A percentile compares a stretch with the other conserved stretches of the same genome.
These are phyloP conservation scores for Alloascoidea africana DNA, from an alignment of 805 yeast species.

Conservation along the genomic window DNA sequence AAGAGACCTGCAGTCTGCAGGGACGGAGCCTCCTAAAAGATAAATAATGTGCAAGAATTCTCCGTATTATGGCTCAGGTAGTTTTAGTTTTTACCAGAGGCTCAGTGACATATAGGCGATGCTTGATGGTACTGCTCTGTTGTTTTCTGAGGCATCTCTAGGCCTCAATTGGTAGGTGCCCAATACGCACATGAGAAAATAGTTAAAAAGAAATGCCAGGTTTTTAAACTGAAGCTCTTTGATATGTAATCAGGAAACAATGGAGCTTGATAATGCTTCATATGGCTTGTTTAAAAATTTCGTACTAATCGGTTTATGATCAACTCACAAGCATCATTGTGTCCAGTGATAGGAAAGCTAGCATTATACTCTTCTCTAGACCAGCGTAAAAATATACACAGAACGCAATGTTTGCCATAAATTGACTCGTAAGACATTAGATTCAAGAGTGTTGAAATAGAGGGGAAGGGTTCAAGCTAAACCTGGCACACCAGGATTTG, in stretches of 20 bases:
- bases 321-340: constrained; percentile 10
- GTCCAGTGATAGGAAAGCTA: constrained; percentile 37
- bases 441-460: constrained; percentile 31
- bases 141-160: too few relatives aligned
- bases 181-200: not conserved
- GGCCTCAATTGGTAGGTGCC: too few relatives aligned
- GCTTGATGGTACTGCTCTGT: too few relatives aligned
- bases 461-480: constrained; percentile 49
- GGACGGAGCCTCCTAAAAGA: too few relatives aligned
- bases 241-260: not conserved
- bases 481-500: constrained; percentile 70
- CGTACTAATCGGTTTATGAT: not conserved
- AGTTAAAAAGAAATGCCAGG: not conserved
- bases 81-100: too few relatives aligned
- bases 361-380: constrained; percentile 70
- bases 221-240: not conserved
- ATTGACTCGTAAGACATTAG: constrained; percentile 23
- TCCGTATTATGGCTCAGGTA: too few relatives aligned
- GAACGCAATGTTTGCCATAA: constrained; percentile 23
- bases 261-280: too few relatives aligned
- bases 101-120: too few relatives aligned
- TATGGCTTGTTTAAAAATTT: not conserved
- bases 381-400: constrained; percentile 24
- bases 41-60: too few relatives aligned
- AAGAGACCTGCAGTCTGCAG: too few relatives aligned